Evolutionary conservation across 2,329 filamentous ascomycete species (phyloP), one percentile per base, ranked within the genome.

Genomic region (Cladobotryum protrusum): DNA sequence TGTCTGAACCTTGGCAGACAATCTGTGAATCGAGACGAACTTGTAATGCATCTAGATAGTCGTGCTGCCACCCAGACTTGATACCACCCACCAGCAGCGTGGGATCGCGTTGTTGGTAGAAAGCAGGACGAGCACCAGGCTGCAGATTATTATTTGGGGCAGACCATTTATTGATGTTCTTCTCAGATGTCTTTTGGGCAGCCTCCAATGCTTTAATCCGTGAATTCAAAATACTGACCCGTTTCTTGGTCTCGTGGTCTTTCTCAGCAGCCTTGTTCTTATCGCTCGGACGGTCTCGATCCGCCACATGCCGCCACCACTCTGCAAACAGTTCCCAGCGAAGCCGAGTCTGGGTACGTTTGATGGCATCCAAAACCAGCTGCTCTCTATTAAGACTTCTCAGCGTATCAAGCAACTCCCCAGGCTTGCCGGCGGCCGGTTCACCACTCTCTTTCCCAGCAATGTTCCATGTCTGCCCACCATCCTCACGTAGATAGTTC

Each of bases 271-370:
- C 44, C 4, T 44, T 33, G 3, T 18, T 36, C 7, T 33, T n/a
- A 6, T 14, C 2, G 20, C 41, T 46, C 18, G 12, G 32, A 5
- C 18, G 14, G 36, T 32, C 47, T 12, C 52, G 43, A 39, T 63
- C 59, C 41, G 50, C 61, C 1, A 66, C 55, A 36, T 60, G 70
- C 40, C 67, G 63, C 69, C 69, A 73, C 70, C 70, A 73, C 2
- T 53, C 13, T 0, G 68, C 58, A 48, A 73, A 73, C 53, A 72
- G 54, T 9, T 69, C 59, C 70, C 70, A 73, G 20, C 60, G 62
- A 13, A 56, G 42, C 24, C 61, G 56, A 14, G 45, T 40, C 4
- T 56, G 36, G 9, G 51, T 43, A 6, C 58, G 56, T 11, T 20
- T 44, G 29, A 46, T 48, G 0, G 52, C 47, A 15, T 67, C 63